Percentiles rank a stretch among this genome's conserved stretches.
Conservation (phyloP, 2,329 filamentous ascomycete genomes). For the Myrmaecium sp. region DNA sequence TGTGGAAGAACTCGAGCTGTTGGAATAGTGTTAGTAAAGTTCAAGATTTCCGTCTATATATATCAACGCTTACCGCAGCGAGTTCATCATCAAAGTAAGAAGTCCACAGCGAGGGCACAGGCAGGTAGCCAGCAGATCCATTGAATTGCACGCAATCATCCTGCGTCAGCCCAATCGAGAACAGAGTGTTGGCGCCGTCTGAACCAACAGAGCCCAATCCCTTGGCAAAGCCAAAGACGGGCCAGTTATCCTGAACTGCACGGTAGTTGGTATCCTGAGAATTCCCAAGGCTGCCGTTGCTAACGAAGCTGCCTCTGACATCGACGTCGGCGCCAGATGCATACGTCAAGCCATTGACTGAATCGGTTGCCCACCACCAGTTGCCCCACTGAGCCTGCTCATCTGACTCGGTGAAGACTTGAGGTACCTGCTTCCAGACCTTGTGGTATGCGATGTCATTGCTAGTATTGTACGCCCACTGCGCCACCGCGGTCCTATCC, state of each 20-base stretch:
- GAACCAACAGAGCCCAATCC: constrained; percentile 29
- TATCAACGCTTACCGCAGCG: constrained; percentile 22
- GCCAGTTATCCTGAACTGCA: constrained; percentile 31
- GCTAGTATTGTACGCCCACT: constrained; percentile 41
- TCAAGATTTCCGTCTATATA: constrained; percentile 7
- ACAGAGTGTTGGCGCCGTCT: constrained; percentile 23
- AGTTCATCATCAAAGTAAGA: constrained; percentile 28
- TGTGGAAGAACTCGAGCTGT: constrained; percentile 30
- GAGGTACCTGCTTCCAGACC: constrained; percentile 29
- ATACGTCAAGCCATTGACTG: constrained; percentile 22
- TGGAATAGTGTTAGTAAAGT: constrained; percentile 3
- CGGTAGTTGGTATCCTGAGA: constrained; percentile 33
- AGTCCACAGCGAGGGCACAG: constrained; percentile 32
- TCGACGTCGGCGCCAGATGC: constrained; percentile 29
- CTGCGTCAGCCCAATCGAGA: constrained; percentile 34
- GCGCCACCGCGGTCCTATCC: constrained; percentile 35
- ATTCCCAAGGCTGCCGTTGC: constrained; percentile 27
- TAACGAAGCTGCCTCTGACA: constrained; percentile 30
- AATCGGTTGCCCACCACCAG: constrained; percentile 36
- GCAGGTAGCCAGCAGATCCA: constrained; percentile 21
- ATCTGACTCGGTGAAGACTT: constrained; percentile 28
- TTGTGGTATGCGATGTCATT: constrained; percentile 42
- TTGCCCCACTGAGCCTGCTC: constrained; percentile 37
- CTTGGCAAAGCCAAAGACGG: constrained; percentile 36
- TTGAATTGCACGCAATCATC: constrained; percentile 33